Base-by-base conservation (phyloP, 73 alveolate genomes). In the Halteria grandinella region DNA sequence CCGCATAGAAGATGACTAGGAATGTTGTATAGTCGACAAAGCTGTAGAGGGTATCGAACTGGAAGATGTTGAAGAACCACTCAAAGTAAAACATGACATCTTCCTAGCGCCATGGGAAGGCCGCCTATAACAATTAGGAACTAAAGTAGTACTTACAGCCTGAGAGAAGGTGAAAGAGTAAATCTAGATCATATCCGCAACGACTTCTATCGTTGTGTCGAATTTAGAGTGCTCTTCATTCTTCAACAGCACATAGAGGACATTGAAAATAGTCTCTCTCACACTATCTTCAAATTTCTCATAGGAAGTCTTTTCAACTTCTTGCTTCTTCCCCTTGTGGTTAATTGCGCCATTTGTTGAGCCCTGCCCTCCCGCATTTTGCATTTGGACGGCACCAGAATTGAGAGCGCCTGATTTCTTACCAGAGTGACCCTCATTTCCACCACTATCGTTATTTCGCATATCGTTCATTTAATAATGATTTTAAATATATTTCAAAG, bases 201-300 rank as follows among this genome's bases (percentile, higher is more conserved):
- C n/a, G n/a, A n/a, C n/a, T n/a, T 14, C 69, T n/a, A n/a, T n/a
- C n/a, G n/a, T n/a, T n/a, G n/a, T n/a, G n/a, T n/a, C n/a, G n/a
- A n/a, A n/a, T n/a, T n/a, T n/a, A n/a, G n/a, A n/a, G n/a, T n/a
- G n/a, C n/a, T 78, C 89, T 3, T 64, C 89, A 64, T 78, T 83
- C 43, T 78, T 78, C 14, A 78, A 54, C 15, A 78, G 83, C 14
- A 64, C 79, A 40, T 54, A 78, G 7, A 78, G 75, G 0, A 78
- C 89, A 0, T 72, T 66, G 40, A 78, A 78, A 15, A 78, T 64
- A 12, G 80, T 54, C 41, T 54, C 34, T 62, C 60, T 76, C 41
- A 76, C 39, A 31, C 60, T 80, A n/a, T 76, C 64, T 69, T 76
- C 88, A 10, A 76, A 60, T 25, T 54, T 76, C 32, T 76, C 88